phyloP scores from a whole-genome alignment of 2,329 filamentous ascomycete genomes.

The Cryphonectria japonica region DNA sequence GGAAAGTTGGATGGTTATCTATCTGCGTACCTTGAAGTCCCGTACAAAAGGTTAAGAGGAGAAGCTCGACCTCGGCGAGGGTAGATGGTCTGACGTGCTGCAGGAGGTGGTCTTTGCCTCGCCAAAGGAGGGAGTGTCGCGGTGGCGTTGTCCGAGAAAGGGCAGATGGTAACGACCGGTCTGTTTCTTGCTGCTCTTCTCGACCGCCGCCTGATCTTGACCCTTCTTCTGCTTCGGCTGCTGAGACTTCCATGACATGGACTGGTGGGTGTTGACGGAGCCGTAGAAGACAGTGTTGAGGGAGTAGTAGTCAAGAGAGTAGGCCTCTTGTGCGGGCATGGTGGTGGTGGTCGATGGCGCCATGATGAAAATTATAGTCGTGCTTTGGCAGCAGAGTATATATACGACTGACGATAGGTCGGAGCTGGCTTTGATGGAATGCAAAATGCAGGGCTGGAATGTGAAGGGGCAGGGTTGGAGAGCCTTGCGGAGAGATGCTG shows the following conservation, averaged over 20 bases:
- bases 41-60: slow-evolving; percentile 54
- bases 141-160: not conserved
- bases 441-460: not conserved
- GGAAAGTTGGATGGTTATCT: not conserved
- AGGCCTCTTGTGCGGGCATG: slow-evolving; percentile 11
- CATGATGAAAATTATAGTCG: slow-evolving; percentile 2
- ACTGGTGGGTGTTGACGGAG: slow-evolving; percentile 12
- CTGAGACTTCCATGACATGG: slow-evolving; percentile 8
- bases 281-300: slow-evolving; percentile 17
- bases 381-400: not conserved
- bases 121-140: slow-evolving; percentile 25
- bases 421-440: not conserved
- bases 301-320: slow-evolving; percentile 15
- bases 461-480: not conserved
- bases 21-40: slow-evolving; percentile 50
- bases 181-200: slow-evolving; percentile 14
- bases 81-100: slow-evolving; percentile 42
- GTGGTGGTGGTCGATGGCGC: not conserved
- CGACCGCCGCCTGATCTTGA: not conserved
- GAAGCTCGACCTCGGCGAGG: slow-evolving; percentile 50
- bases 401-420: not conserved
- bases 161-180: not conserved
- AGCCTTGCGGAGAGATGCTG: slow-evolving; percentile 1
- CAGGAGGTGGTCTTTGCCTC: slow-evolving; percentile 37
- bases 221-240: slow-evolving; percentile 10